These are phyloP conservation scores for Bacidia gigantensis DNA, from an alignment of 495 filamentous ascomycete genomes.

Conservation along the genomic window DNA sequence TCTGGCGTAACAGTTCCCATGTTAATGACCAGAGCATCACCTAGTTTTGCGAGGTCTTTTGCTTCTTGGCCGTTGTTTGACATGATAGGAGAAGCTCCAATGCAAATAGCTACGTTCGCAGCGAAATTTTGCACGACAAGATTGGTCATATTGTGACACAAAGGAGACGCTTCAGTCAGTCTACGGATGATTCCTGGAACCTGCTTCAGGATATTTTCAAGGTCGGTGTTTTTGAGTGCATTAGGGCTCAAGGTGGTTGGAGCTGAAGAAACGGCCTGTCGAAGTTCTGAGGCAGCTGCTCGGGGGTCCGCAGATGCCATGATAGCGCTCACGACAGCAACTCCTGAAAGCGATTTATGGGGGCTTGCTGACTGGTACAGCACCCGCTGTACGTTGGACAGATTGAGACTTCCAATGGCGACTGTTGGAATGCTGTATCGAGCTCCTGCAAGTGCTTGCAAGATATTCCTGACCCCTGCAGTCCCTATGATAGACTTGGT, in stretches of 20 bases:
- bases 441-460: slow-evolving; percentile 39
- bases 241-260: slow-evolving; percentile 33
- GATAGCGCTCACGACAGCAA: slow-evolving; percentile 84
- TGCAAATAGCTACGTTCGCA: slow-evolving; percentile 65
- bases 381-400: slow-evolving; percentile 58
- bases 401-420: slow-evolving; percentile 81
- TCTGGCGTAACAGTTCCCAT: slow-evolving; percentile 81
- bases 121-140: slow-evolving; percentile 86
- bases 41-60: slow-evolving; percentile 52
- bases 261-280: slow-evolving; percentile 31
- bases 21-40: slow-evolving; percentile 70
- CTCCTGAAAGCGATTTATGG: slow-evolving; percentile 51
- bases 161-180: slow-evolving; percentile 47
- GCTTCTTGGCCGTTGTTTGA: slow-evolving; percentile 76
- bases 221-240: slow-evolving; percentile 19
- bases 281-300: slow-evolving; percentile 42
- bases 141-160: slow-evolving; percentile 97
- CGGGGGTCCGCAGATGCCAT: slow-evolving; percentile 55
- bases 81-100: slow-evolving; percentile 89
- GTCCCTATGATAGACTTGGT: slow-evolving; percentile 74
- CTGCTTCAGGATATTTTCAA: slow-evolving; percentile 25
- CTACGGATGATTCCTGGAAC: slow-evolving; percentile 44
- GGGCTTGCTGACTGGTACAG: slow-evolving; percentile 46
- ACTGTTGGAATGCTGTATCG: slow-evolving; percentile 44
- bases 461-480: slow-evolving; percentile 57